These are phyloP conservation scores for Scheffersomyces ergatensis DNA, from an alignment of 805 yeast genomes.

Conservation along the genomic window DNA sequence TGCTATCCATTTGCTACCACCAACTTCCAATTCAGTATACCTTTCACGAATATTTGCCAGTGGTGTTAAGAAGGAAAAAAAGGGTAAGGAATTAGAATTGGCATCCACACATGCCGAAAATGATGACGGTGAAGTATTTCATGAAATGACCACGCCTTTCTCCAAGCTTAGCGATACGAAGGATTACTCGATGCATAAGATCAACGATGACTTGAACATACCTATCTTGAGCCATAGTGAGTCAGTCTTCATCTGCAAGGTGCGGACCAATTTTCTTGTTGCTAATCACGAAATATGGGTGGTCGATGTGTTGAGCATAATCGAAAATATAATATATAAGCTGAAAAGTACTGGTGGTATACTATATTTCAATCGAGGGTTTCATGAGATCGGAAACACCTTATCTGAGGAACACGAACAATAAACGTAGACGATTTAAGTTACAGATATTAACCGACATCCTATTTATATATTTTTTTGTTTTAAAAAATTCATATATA, in stretches of 20 bases:
- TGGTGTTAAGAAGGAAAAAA: slow-evolving; percentile 50
- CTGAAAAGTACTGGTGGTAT: slow-evolving; percentile 54
- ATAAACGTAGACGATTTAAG: too few relatives aligned
- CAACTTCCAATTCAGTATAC: slow-evolving; percentile 50
- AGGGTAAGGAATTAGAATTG: slow-evolving; percentile 23
- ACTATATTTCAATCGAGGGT: slow-evolving; percentile 60
- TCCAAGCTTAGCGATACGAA: slow-evolving; percentile 21
- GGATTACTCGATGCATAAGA: slow-evolving; percentile 17
- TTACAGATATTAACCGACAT: too few relatives aligned
- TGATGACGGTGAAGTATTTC: slow-evolving; percentile 35
- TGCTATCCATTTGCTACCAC: slow-evolving; percentile 76
- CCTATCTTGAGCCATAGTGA: slow-evolving; percentile 63
- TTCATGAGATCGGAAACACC: slow-evolving; percentile 43
- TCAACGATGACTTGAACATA: slow-evolving; percentile 24
- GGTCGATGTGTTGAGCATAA: slow-evolving; percentile 66
- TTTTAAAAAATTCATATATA: neutral
- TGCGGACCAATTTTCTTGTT: slow-evolving; percentile 50
- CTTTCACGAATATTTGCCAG: slow-evolving; percentile 65
- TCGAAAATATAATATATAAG: slow-evolving; percentile 18
- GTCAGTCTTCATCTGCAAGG: slow-evolving; percentile 60
- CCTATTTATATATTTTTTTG: neutral
- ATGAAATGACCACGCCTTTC: slow-evolving; percentile 58
- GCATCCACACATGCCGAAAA: slow-evolving; percentile 19
- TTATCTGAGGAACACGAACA: slow-evolving; percentile 29
- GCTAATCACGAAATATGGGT: slow-evolving; percentile 93